Conservation (phyloP, 495 filamentous ascomycete genomes). For the Aspergillus sclerotioniger region DNA sequence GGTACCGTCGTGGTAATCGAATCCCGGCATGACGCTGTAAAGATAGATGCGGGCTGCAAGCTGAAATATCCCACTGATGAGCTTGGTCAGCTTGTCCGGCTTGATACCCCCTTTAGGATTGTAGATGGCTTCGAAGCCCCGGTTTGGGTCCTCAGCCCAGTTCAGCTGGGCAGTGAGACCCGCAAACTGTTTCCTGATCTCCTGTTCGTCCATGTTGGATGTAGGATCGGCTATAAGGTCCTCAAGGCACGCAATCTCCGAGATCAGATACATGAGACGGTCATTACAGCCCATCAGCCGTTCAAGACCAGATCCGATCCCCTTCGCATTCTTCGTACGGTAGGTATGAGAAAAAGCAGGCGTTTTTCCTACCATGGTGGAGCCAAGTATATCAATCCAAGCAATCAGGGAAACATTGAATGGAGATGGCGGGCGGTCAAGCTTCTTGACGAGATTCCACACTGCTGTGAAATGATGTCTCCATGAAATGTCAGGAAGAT, state of each 20-base stretch:
- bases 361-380: slow-evolving; percentile 82
- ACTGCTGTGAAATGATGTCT: slow-evolving; percentile 89
- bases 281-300: slow-evolving; percentile 98
- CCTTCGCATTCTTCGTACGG: slow-evolving; percentile 76
- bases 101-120: slow-evolving; percentile 64
- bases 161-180: slow-evolving; percentile 79
- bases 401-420: slow-evolving; percentile 82
- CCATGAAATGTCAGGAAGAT: slow-evolving; percentile 91
- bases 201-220: no score
- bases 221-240: no score
- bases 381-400: slow-evolving; percentile 96
- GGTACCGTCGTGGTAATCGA: slow-evolving; percentile 62
- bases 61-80: slow-evolving; percentile 84
- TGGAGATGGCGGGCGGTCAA: slow-evolving; percentile 27
- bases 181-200: no score
- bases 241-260: slow-evolving; percentile 93
- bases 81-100: slow-evolving; percentile 73
- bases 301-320: slow-evolving; percentile 69
- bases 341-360: slow-evolving; percentile 88
- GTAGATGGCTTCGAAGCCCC: slow-evolving; percentile 48
- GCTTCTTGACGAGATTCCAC: slow-evolving; percentile 71
- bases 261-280: slow-evolving; percentile 95
- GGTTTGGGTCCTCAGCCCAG: slow-evolving; percentile 60
- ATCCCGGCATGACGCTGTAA: slow-evolving; percentile 83
- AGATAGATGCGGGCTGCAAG: slow-evolving; percentile 91